Base-by-base conservation (phyloP, 2,329 filamentous ascomycete genomes). In the Arthrobotrys iridis region DNA sequence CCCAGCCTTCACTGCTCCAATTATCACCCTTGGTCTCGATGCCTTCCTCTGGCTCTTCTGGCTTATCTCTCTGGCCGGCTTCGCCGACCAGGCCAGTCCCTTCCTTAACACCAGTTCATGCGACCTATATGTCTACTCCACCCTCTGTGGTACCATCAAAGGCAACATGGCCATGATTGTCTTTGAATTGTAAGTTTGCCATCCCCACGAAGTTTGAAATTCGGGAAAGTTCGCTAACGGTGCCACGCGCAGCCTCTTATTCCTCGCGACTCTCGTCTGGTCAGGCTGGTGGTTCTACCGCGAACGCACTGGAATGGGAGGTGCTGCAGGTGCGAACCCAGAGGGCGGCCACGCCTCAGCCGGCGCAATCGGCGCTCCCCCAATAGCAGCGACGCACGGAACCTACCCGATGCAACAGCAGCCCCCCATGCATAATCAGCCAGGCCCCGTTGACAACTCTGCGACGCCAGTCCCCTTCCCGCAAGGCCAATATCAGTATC, bases 11-110 rank as follows among this genome's bases (percentile, higher is more conserved):
- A 75, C 71, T 15, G 76, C 78, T 20, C 68, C 78, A 11, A 55
- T 79, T n/a, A 76, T 79, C 48, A 33, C 28, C 24, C 57, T 75
- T 33, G 71, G 63, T 5, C 40, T 77, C 20, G 78, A 79, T 64
- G 78, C 80, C 83, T 83, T 84, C 83, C 84, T 84, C 13, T 64
- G 66, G 5, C 33, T 78, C 30, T 77, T 79, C 66, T 78, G 77
- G 76, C 68, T 79, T 26, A 77, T 78, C 5, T 74, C 78, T 8
- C 71, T 79, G 67, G 72, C 71, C 13, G 78, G 78, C 0, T 75
- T 68, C n/a, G 65, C 76, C 26, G 77, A 76, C 33, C 59, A 64
- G 26, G 60, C 57, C 43, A 20, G 65, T 26, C 28, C 28, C 15
- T 46, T 73, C 41, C 52, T 20, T 3, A 55, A 55, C 10, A 5